phyloP scores from a whole-genome alignment of 164 flowering plant species.

The Tetracentron sinense region DNA sequence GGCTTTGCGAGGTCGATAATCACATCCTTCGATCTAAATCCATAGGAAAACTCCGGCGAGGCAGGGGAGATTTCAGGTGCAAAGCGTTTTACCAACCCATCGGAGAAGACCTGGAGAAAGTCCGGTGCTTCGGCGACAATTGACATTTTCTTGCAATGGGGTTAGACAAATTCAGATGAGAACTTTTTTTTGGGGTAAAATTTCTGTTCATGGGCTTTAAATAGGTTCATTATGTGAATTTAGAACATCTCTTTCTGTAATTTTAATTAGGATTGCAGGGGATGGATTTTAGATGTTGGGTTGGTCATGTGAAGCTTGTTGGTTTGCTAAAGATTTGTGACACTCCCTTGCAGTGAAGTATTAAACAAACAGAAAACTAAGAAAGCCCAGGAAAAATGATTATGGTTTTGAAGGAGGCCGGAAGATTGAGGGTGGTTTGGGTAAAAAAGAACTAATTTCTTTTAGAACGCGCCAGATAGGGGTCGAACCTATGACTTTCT shows the following conservation, averaged over 20 bases:
- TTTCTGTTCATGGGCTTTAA: too few species aligned
- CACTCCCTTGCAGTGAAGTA: neutral
- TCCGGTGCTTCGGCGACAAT: constrained; percentile 53
- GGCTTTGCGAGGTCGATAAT: constrained; percentile 43
- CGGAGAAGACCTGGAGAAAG: constrained; percentile 63
- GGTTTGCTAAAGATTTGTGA: too few species aligned
- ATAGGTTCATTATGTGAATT: too few species aligned
- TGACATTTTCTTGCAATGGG: constrained; percentile 36
- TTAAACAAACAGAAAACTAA: neutral
- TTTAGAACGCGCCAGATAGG: constrained; percentile 70
- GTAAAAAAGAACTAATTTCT: too few species aligned
- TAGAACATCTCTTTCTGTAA: too few species aligned
- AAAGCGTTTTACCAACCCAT: constrained; percentile 60
- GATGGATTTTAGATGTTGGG: neutral
- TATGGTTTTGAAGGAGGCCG: too few species aligned
- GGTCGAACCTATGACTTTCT: constrained; percentile 91
- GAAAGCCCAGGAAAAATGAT: too few species aligned
- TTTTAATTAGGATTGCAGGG: too few species aligned
- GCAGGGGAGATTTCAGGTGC: constrained; percentile 37
- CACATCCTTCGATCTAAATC: constrained; percentile 67
- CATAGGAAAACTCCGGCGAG: constrained; percentile 26
- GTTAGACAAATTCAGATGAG: neutral
- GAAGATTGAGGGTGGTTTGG: too few species aligned
- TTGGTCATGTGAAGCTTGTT: constrained; percentile 4
- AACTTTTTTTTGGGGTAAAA: neutral